These are phyloP conservation scores for Ganoderma meredithae DNA, from an alignment of 1,284 basidiomycete species.

Conservation along the genomic window DNA sequence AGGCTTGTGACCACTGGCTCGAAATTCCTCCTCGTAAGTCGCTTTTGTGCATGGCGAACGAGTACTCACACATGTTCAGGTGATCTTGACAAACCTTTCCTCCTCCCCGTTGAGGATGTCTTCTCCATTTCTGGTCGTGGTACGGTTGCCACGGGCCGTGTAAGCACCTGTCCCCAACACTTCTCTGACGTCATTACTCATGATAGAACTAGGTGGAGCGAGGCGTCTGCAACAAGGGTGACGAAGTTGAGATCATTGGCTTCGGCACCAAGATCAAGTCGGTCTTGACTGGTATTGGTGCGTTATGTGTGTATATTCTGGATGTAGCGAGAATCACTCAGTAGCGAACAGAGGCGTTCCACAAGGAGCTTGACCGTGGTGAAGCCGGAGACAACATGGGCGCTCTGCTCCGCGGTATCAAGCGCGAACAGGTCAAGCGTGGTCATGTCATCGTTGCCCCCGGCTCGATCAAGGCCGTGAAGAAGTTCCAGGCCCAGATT, in stretches of 20 bases:
- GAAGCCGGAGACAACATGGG: constrained; percentile 99
- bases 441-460: constrained; percentile 93
- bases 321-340: background rate
- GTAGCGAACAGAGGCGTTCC: constrained; percentile 88
- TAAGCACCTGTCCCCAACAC: constrained; percentile 45
- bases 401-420: constrained; percentile 94
- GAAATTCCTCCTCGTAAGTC: constrained; percentile 89
- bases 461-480: constrained; percentile 93
- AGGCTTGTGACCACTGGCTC: constrained; percentile 94
- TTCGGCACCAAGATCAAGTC: constrained; percentile 89
- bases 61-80: constrained; percentile 50
- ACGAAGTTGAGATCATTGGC: constrained; percentile 95
- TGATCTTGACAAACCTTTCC: constrained; percentile 98
- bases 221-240: constrained; percentile 91
- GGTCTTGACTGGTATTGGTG: constrained; percentile 94
- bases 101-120: constrained; percentile 96
- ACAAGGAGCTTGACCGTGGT: constrained; percentile 98
- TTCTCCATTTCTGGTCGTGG: constrained; percentile 99
- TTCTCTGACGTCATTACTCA: constrained; percentile 8
- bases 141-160: constrained; percentile 95
- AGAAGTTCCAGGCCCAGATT: constrained; percentile 93
- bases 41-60: background rate
- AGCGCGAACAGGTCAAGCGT: constrained; percentile 95
- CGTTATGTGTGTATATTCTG: constrained; percentile 35
- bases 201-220: constrained; percentile 79